phyloP scores from a whole-genome alignment of 257 asterid genomes.

The Gentiana straminea region DNA sequence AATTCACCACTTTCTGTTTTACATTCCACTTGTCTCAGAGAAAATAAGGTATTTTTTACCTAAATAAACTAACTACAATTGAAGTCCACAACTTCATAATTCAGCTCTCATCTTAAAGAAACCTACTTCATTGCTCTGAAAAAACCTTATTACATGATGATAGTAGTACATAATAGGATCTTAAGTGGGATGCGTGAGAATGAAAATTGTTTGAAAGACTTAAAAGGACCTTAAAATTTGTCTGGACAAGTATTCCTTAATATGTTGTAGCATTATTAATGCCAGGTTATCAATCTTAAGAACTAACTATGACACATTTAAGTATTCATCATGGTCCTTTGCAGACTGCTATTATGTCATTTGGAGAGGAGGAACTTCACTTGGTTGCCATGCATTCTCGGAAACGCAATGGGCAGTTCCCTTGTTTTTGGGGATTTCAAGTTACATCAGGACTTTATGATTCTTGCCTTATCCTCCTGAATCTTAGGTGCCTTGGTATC shows the following conservation, averaged over 20 bases:
- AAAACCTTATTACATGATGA: too few species aligned
- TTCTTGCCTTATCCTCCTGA: slow-evolving; percentile 85
- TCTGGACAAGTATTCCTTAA: too few species aligned
- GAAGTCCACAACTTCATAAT: slow-evolving; percentile 18
- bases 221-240: not conserved
- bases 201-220: not conserved
- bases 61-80: slow-evolving; percentile 19
- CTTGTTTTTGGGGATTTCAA: slow-evolving; percentile 91
- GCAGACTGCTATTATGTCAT: slow-evolving; percentile 76
- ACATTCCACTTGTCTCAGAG: slow-evolving; percentile 92
- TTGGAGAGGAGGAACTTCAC: slow-evolving; percentile 70
- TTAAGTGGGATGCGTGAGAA: too few species aligned
- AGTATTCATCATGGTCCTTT: slow-evolving; percentile 5
- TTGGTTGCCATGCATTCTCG: slow-evolving; percentile 92
- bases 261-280: too few species aligned
- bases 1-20: slow-evolving; percentile 66
- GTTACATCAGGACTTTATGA: slow-evolving; percentile 58
- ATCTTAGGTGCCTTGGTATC: slow-evolving; percentile 92
- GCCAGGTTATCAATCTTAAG: too few species aligned
- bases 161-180: too few species aligned
- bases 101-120: slow-evolving; percentile 7
- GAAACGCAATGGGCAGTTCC: slow-evolving; percentile 45
- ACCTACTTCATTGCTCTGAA: not conserved
- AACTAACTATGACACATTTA: too few species aligned
- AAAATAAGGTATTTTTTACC: slow-evolving; percentile 65